Percentiles rank a stretch among this genome's conserved stretches.
phyloP scores from a whole-genome alignment of 139 green algal genomes.

The Chlorella sorokiniana region DNA sequence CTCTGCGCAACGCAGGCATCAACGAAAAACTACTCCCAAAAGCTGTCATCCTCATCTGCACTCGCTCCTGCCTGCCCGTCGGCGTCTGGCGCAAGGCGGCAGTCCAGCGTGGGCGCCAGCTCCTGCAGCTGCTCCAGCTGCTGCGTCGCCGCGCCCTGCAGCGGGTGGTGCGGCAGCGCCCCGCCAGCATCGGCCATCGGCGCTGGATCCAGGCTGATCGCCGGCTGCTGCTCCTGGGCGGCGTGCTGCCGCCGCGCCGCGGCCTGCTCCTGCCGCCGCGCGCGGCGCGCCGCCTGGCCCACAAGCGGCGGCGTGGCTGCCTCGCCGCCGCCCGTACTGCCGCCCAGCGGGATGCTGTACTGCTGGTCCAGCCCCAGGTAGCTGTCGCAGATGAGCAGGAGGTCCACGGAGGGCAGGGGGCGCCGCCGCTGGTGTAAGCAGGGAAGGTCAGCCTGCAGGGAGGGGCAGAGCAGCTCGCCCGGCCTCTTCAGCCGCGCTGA shows the following conservation, averaged over 20 bases:
- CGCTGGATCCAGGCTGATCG: neutral
- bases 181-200: too few relatives aligned
- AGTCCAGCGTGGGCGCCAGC: neutral
- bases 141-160: neutral
- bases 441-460: slow-evolving; percentile 48
- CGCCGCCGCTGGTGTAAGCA: slow-evolving; percentile 25
- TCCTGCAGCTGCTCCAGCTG: neutral
- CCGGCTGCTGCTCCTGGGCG: neutral
- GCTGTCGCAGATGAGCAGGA: slow-evolving; percentile 85
- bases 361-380: slow-evolving; percentile 91
- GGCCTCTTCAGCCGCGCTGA: too few relatives aligned
- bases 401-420: slow-evolving; percentile 34
- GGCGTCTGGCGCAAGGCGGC: neutral
- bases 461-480: neutral
- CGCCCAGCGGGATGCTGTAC: slow-evolving; percentile 30
- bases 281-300: slow-evolving; percentile 10
- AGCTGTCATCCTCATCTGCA: neutral
- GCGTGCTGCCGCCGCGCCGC: neutral
- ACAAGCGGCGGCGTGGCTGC: neutral
- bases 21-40: neutral
- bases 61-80: neutral
- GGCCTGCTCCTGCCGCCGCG: slow-evolving; percentile 21
- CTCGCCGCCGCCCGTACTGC: neutral
- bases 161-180: neutral
- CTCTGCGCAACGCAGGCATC: neutral